These are phyloP conservation scores for Talaromyces sp. DNA, from an alignment of 2,329 filamentous ascomycete species.

Conservation along the genomic window DNA sequence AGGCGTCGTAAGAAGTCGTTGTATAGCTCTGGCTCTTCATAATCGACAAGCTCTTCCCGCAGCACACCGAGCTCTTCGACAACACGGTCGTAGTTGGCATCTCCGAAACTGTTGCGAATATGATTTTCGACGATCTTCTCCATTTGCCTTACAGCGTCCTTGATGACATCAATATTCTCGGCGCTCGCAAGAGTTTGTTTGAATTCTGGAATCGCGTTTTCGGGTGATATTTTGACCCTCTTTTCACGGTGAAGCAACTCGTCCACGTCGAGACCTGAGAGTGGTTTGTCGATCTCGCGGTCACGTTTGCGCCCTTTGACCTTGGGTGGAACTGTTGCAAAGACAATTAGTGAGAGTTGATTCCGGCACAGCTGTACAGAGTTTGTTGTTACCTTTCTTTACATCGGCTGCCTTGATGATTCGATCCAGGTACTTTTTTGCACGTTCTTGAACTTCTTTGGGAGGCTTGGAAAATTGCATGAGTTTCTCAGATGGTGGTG, in stretches of 20 bases:
- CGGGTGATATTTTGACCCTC: slow-evolving; percentile 49
- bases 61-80: slow-evolving; percentile 72
- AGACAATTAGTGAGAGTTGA: not conserved
- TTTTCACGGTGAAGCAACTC: slow-evolving; percentile 63
- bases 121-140: slow-evolving; percentile 61
- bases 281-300: slow-evolving; percentile 67
- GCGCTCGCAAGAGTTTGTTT: slow-evolving; percentile 66
- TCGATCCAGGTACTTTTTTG: slow-evolving; percentile 52
- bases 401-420: slow-evolving; percentile 68
- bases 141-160: slow-evolving; percentile 69
- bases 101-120: slow-evolving; percentile 67
- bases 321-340: slow-evolving; percentile 65
- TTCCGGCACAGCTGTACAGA: not conserved
- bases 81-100: slow-evolving; percentile 66
- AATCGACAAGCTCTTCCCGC: slow-evolving; percentile 66
- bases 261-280: slow-evolving; percentile 85
- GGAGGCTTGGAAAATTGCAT: slow-evolving; percentile 70
- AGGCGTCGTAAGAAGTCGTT: slow-evolving; percentile 67
- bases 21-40: slow-evolving; percentile 71
- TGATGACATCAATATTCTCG: slow-evolving; percentile 56
- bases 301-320: slow-evolving; percentile 64
- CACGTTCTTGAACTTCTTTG: slow-evolving; percentile 55
- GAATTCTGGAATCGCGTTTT: slow-evolving; percentile 86
- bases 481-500: slow-evolving; percentile 58
- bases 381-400: slow-evolving; percentile 60